Conservation (phyloP, 139 green algal species). For the Pycnococcus provasolii region DNA sequence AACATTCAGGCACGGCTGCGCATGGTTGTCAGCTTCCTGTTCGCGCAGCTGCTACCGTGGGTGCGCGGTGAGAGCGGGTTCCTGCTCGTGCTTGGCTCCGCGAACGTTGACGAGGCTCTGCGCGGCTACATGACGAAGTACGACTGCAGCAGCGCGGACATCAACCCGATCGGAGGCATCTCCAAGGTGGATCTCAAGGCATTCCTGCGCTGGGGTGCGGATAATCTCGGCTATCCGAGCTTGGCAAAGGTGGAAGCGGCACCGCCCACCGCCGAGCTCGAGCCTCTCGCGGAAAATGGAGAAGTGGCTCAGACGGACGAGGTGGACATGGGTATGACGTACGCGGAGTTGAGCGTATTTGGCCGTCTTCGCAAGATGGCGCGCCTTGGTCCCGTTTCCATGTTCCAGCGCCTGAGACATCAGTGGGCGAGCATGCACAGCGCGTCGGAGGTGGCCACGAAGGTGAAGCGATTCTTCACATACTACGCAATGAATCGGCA, state of each 20-base stretch:
- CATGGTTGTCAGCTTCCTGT: constrained; percentile 92
- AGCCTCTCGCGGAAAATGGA: constrained; percentile 49
- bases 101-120: constrained; percentile 94
- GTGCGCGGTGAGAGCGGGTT: constrained; percentile 47
- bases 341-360: constrained; percentile 82
- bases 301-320: constrained; percentile 57
- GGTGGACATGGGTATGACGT: constrained; percentile 90
- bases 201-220: constrained; percentile 72
- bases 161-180: constrained; percentile 87
- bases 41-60: constrained; percentile 59
- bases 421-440: constrained; percentile 34
- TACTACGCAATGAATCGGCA: constrained; percentile 91
- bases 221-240: constrained; percentile 60
- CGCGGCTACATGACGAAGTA: constrained; percentile 58
- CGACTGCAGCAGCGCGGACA: constrained; percentile 85
- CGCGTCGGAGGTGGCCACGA: constrained; percentile 27
- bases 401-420: constrained; percentile 55
- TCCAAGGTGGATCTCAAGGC: constrained; percentile 52
- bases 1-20: constrained; percentile 83
- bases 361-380: constrained; percentile 78
- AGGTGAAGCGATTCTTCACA: constrained; percentile 92
- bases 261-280: constrained; percentile 86
- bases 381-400: constrained; percentile 73
- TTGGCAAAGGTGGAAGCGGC: constrained; percentile 66
- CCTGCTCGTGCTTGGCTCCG: constrained; percentile 82